phyloP scores from a whole-genome alignment of 1,284 basidiomycete species.

The Fomitopsis palustris region DNA sequence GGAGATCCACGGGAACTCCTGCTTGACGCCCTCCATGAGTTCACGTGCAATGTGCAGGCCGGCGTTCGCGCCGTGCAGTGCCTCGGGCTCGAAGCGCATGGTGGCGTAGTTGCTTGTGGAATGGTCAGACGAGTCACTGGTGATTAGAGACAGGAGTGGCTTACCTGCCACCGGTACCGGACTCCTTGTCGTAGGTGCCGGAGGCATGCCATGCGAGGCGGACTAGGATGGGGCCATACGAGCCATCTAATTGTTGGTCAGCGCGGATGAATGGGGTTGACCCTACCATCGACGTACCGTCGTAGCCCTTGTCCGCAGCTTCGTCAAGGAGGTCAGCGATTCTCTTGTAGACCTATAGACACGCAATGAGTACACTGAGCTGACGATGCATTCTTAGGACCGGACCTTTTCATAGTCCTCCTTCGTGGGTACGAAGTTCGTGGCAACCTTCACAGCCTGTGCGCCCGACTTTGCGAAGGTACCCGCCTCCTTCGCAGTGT shows the following conservation, averaged over 20 bases:
- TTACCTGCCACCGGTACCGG: slow-evolving; percentile 84
- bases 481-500: slow-evolving; percentile 46
- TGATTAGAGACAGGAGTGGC: slow-evolving; percentile 12
- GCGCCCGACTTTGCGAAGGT: slow-evolving; percentile 55
- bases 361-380: not conserved
- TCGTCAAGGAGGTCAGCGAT: slow-evolving; percentile 78
- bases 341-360: slow-evolving; percentile 76
- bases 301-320: slow-evolving; percentile 67
- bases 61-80: slow-evolving; percentile 84
- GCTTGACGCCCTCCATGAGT: slow-evolving; percentile 86
- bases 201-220: slow-evolving; percentile 94
- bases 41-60: slow-evolving; percentile 82
- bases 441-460: slow-evolving; percentile 58
- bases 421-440: slow-evolving; percentile 65
- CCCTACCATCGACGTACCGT: slow-evolving; percentile 55
- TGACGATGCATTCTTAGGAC: not conserved
- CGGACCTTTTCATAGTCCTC: slow-evolving; percentile 86
- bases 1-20: slow-evolving; percentile 85
- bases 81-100: slow-evolving; percentile 90
- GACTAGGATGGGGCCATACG: slow-evolving; percentile 86
- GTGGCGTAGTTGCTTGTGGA: slow-evolving; percentile 83
- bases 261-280: not conserved
- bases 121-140: slow-evolving; percentile 1
- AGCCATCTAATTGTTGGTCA: slow-evolving; percentile 63
- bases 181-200: slow-evolving; percentile 89